These are phyloP conservation scores for Schoenoplectus tabernaemontani DNA, from an alignment of 202 grass and related monocot genomes.

Conservation along the genomic window DNA sequence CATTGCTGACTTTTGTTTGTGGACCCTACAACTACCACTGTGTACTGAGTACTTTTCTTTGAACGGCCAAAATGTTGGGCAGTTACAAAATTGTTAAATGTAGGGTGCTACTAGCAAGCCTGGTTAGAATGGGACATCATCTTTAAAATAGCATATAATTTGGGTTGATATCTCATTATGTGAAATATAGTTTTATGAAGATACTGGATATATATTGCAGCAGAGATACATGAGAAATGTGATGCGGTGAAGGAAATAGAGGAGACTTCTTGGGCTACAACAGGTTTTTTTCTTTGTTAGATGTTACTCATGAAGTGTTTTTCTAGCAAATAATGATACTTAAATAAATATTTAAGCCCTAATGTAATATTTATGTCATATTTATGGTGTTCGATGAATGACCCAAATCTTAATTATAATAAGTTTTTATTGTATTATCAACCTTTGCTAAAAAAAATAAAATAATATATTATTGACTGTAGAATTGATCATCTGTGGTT, in stretches of 20 bases:
- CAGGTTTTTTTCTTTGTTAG: conserved; percentile 37
- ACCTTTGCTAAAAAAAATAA: background rate
- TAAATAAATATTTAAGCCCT: background rate
- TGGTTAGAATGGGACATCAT: background rate
- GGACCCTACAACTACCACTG: background rate
- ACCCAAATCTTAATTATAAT: background rate
- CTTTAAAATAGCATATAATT: background rate
- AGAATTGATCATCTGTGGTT: background rate
- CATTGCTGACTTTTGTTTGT: background rate
- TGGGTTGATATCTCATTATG: conserved; percentile 4
- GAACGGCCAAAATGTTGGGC: background rate
- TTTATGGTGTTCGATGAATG: background rate
- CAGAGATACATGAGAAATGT: conserved; percentile 84
- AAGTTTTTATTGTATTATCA: background rate
- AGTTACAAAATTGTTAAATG: background rate
- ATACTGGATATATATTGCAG: conserved; percentile 54
- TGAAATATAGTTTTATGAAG: conserved; percentile 26
- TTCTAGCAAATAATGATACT: background rate
- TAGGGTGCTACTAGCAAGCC: background rate
- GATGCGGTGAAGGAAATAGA: conserved; percentile 73
- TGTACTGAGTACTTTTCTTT: background rate
- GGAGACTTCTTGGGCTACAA: conserved; percentile 64
- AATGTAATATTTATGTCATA: background rate
- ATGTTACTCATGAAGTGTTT: background rate
- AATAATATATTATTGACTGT: background rate